Base-by-base conservation (phyloP, 352 stramenopile genomes). In the Pythium volutum region DNA sequence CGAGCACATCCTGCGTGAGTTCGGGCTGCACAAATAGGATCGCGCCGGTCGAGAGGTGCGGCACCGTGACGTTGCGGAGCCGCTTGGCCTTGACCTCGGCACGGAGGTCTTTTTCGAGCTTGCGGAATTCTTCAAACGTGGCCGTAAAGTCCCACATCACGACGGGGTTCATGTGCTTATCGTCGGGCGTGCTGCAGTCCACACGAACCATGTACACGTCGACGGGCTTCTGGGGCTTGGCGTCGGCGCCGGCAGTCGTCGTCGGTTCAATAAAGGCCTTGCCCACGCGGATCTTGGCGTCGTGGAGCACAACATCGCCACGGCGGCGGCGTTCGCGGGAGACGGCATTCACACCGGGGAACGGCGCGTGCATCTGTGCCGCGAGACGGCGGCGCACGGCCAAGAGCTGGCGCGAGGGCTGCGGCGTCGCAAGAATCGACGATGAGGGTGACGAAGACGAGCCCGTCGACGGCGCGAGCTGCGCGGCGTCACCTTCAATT, bases 121-220 rank as follows among this genome's bases (percentile, higher is more conserved):
- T 74, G 59, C 88, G 77, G 67, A 93, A 92, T 34, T 93, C 84
- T 27, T 76, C 67, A 65, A 91, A 92, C 1, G 82, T 84, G 39
- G 82, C 81, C 14, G 82, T 91, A 18, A 93, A 39, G 46, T 93
- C 84, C 84, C 84, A 93, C 84, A 93, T 92, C 34, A 93, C 72
- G 7, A 86, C 77, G 8, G 81, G 84, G 51, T 93, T 93, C 79
- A 93, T 88, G 73, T 91, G 82, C 63, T 93, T 91, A 58, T 93
- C 77, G 22, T 64, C 51, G 16, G 55, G 48, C 23, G 56, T 76
- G 18, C 70, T 65, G 53, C 82, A 91, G 69, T 93, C 84, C 23
- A 93, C 76, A 23, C 84, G 81, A 18, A 93, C 71, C 25, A 93
- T 71, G 64, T 92, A 93, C 38, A 84, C 72, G 52, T 93, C 84